Evolutionary conservation across 2,329 filamentous ascomycete species (phyloP).

Genomic region (Colletotrichum eleusines): DNA sequence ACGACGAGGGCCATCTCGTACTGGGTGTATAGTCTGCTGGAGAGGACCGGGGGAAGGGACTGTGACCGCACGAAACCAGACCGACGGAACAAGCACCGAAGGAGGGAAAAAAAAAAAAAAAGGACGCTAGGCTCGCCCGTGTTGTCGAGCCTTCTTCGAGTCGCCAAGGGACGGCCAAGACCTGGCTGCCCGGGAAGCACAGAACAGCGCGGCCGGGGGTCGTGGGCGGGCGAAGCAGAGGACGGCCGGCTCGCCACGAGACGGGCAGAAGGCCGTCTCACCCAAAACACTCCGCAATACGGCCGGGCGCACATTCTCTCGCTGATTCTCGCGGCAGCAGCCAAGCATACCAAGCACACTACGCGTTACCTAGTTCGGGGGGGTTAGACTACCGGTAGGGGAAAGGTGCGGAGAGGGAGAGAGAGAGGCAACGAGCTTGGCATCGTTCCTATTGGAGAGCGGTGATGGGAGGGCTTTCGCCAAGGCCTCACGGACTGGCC

Average conservation of each 20-base stretch:
- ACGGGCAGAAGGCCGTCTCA: constrained; percentile 31
- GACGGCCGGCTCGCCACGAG: neutral
- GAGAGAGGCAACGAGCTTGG: constrained; percentile 2
- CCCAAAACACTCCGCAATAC: constrained; percentile 16
- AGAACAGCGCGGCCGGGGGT: neutral
- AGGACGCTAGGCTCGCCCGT: neutral
- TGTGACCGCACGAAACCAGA: neutral
- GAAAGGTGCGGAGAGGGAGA: constrained; percentile 2
- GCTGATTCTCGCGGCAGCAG: constrained; percentile 38
- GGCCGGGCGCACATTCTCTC: constrained; percentile 34
- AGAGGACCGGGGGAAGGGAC: neutral
- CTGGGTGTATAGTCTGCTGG: neutral
- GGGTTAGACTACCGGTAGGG: neutral
- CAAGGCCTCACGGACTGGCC: neutral
- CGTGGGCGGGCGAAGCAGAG: neutral
- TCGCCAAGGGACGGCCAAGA: constrained; percentile 9
- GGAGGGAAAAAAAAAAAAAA: too few relatives aligned
- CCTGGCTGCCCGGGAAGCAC: neutral
- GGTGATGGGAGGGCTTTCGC: neutral
- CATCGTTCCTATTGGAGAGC: neutral
- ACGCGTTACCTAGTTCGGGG: neutral
- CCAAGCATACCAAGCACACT: neutral
- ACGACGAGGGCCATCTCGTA: neutral
- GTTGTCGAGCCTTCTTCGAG: constrained; percentile 1
- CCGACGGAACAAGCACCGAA: constrained; percentile 6